Conservation (phyloP, 352 stramenopile genomes). For the Phytophthora nicotianae region DNA sequence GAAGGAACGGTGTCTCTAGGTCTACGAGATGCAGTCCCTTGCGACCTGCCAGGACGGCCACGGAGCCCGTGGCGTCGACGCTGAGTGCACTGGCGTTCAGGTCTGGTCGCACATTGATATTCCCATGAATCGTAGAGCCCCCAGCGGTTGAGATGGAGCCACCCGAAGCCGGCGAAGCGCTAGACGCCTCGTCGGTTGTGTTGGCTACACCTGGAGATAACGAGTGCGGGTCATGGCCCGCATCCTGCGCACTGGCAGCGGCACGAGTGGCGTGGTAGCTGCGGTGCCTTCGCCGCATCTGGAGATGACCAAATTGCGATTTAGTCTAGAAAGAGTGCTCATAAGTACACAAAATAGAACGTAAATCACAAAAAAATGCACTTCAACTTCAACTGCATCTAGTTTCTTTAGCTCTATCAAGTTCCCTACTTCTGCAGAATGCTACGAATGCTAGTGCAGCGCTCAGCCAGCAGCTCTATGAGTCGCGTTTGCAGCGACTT, state of each 20-base stretch:
- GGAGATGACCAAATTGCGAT: neutral
- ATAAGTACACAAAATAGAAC: conserved; percentile 1
- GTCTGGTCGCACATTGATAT: conserved; percentile 65
- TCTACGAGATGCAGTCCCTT: conserved; percentile 78
- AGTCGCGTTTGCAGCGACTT: conserved; percentile 39
- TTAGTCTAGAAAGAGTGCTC: neutral
- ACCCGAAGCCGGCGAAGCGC: conserved; percentile 12
- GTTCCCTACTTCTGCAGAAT: conserved; percentile 53
- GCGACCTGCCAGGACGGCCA: conserved; percentile 68
- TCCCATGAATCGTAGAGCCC: conserved; percentile 36
- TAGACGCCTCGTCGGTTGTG: conserved; percentile 7
- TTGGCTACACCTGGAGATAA: neutral
- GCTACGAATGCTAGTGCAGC: conserved; percentile 36
- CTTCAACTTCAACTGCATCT: too few species aligned
- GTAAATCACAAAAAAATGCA: neutral
- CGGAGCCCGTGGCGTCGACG: conserved; percentile 71
- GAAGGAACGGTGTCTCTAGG: conserved; percentile 69
- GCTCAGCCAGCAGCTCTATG: conserved; percentile 41
- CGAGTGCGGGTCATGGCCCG: conserved; percentile 1
- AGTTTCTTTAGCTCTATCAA: conserved; percentile 11
- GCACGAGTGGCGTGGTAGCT: conserved; percentile 19
- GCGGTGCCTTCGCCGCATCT: conserved; percentile 30
- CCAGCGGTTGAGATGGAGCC: conserved; percentile 17
- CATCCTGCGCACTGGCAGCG: conserved; percentile 1
- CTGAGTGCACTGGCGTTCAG: conserved; percentile 71